Conservation (phyloP, 2,329 filamentous ascomycete species). For the Aspergillus bombycis region DNA sequence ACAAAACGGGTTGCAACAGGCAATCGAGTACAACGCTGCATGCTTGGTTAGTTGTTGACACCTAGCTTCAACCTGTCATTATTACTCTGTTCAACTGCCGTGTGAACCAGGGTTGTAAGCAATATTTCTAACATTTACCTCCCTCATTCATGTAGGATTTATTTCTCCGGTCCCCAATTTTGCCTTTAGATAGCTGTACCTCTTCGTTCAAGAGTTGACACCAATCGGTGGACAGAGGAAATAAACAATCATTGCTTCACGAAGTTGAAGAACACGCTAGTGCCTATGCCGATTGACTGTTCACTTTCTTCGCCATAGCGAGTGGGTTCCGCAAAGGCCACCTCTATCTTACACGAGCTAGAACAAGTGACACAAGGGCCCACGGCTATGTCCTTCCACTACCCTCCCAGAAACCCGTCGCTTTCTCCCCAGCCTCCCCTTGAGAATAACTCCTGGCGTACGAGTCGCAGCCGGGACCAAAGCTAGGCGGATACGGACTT, state of each 20-base stretch:
- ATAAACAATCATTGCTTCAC: neutral
- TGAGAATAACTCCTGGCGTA: conserved; percentile 69
- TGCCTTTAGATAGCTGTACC: neutral
- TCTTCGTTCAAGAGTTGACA: neutral
- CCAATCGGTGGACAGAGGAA: neutral
- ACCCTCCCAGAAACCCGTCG: conserved; percentile 71
- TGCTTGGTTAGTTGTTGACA: conserved; percentile 1
- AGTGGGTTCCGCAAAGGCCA: neutral
- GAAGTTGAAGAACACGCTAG: neutral
- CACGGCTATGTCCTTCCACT: conserved; percentile 56
- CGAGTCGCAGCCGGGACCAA: conserved; percentile 50
- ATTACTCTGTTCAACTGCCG: too few species aligned
- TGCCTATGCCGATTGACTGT: conserved; percentile 10
- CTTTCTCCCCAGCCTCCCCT: conserved; percentile 64
- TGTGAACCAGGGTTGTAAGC: neutral
- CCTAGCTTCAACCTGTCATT: neutral
- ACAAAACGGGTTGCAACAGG: neutral
- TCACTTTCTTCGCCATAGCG: neutral
- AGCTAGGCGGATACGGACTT: conserved; percentile 44
- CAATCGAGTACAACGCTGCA: neutral
- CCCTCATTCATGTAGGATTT: neutral
- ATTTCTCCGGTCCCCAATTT: neutral
- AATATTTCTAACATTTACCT: neutral
- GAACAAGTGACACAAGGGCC: conserved; percentile 5
- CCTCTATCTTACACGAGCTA: neutral